Percentiles rank a stretch among this genome's conserved stretches.
Evolutionary conservation across 2,329 filamentous ascomycete species (phyloP).

Genomic region (Fusarium nanum): DNA sequence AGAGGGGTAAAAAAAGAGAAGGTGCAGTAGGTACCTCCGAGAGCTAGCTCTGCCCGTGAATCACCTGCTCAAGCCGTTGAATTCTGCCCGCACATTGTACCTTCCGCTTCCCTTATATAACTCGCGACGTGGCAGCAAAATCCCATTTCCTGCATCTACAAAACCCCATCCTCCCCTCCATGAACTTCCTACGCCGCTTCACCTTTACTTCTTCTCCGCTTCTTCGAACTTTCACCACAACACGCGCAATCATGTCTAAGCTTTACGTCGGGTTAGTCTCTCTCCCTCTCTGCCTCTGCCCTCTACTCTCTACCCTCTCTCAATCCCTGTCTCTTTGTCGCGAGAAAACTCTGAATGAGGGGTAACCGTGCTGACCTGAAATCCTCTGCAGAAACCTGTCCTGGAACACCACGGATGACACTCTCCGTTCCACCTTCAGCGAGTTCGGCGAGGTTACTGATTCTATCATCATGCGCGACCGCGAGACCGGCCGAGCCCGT

Average conservation of each 20-base stretch:
- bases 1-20: slow-evolving; percentile 2
- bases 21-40: not conserved
- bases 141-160: slow-evolving; percentile 1
- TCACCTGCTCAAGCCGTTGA: not conserved
- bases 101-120: not conserved
- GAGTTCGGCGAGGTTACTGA: not conserved
- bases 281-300: not conserved
- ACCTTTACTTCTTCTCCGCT: not conserved
- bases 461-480: slow-evolving; percentile 2
- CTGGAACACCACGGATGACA: not conserved
- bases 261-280: slow-evolving; percentile 1
- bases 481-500: slow-evolving; percentile 4
- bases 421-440: not conserved
- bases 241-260: slow-evolving; percentile 9
- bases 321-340: not conserved
- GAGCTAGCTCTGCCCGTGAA: not conserved
- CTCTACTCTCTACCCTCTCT: not conserved
- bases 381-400: not conserved
- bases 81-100: not conserved
- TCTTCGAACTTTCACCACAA: slow-evolving; percentile 4
- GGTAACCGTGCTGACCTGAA: slow-evolving; percentile 4
- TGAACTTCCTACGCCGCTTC: slow-evolving; percentile 1
- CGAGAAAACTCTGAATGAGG: not conserved
- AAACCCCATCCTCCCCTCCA: not conserved
- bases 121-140: not conserved